phyloP scores from a whole-genome alignment of 192 early-diverging fungal genomes.

The Chytriomyces sp. region DNA sequence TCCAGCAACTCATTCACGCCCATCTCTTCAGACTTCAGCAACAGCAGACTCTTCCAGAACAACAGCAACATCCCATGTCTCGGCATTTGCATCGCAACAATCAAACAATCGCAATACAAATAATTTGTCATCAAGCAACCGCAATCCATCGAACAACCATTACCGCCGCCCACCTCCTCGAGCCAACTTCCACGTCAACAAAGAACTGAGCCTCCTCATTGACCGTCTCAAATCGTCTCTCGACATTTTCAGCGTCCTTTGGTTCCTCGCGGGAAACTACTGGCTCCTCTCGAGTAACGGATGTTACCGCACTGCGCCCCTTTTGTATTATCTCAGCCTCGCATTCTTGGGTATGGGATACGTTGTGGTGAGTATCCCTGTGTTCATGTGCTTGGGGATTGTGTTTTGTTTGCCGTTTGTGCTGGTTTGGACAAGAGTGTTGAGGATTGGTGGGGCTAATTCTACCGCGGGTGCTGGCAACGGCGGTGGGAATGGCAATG shows the following conservation, averaged over 20 bases:
- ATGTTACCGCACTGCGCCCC: conserved; percentile 57
- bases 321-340: conserved; percentile 65
- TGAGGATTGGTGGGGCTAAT: conserved; percentile 59
- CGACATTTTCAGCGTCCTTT: conserved; percentile 63
- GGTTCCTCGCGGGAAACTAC: conserved; percentile 76
- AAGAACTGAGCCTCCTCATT: conserved; percentile 23
- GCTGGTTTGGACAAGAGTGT: conserved; percentile 63
- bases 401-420: conserved; percentile 71
- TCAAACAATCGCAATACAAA: background rate
- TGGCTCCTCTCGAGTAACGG: conserved; percentile 60
- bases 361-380: conserved; percentile 65
- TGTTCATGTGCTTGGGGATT: conserved; percentile 62
- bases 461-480: conserved; percentile 57
- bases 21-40: background rate
- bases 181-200: conserved; percentile 24
- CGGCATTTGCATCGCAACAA: background rate
- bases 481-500: background rate
- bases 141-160: background rate
- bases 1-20: background rate
- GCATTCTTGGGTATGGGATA: conserved; percentile 74
- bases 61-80: background rate
- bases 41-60: background rate
- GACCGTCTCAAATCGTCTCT: conserved; percentile 61
- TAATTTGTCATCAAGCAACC: background rate
- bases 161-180: background rate